These are phyloP conservation scores for Quercus robur DNA, from an alignment of 306 rosid genomes.

Conservation along the genomic window DNA sequence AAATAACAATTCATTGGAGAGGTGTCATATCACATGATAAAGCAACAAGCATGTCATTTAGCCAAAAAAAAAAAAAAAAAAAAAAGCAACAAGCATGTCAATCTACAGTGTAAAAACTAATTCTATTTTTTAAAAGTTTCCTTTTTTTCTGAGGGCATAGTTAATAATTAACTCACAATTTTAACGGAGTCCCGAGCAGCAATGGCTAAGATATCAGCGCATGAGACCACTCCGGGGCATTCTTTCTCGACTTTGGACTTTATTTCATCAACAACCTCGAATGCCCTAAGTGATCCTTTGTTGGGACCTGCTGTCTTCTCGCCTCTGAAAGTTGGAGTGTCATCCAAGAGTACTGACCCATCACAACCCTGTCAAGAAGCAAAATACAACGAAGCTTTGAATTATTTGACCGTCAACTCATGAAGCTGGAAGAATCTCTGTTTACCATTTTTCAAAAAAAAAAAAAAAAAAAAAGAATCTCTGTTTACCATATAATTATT, in stretches of 20 bases:
- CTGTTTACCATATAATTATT: neutral
- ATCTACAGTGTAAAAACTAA: no score
- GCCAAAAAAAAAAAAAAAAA: no score
- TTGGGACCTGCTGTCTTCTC: slow-evolving; percentile 76
- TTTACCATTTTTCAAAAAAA: no score
- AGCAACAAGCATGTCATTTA: no score
- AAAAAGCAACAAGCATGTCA: no score
- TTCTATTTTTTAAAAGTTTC: no score
- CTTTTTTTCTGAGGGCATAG: neutral
- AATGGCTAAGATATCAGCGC: slow-evolving; percentile 81
- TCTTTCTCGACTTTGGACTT: slow-evolving; percentile 46
- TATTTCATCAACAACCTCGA: slow-evolving; percentile 50
- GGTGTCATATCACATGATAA: no score
- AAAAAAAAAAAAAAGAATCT: no score
- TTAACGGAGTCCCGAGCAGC: slow-evolving; percentile 79
- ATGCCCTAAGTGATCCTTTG: slow-evolving; percentile 54
- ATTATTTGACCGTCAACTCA: neutral
- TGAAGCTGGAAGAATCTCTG: neutral
- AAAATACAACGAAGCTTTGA: neutral
- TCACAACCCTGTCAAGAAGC: slow-evolving; percentile 72
- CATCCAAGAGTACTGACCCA: slow-evolving; percentile 72
- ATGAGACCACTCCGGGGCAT: slow-evolving; percentile 71
- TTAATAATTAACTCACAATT: slow-evolving; percentile 35
- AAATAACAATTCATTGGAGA: no score
- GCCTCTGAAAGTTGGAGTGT: slow-evolving; percentile 48